Conservation (phyloP, 202 grass and related monocot genomes). For the Zoysia matrella region DNA sequence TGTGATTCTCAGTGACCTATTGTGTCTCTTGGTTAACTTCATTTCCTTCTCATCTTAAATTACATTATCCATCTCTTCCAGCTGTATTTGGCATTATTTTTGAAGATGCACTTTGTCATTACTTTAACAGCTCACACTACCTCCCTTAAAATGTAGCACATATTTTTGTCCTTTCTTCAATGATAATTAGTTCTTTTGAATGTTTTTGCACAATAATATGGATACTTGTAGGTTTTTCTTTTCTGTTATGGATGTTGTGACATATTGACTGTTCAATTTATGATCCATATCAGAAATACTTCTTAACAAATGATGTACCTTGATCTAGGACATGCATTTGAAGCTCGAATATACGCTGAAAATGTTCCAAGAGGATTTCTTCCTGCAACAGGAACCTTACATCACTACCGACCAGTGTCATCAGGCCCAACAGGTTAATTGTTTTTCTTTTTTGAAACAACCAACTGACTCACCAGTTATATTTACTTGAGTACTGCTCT, state of each 20-base stretch:
- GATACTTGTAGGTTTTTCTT: background rate
- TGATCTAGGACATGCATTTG: slow-evolving; percentile 91
- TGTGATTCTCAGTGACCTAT: background rate
- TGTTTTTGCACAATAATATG: slow-evolving; percentile 10
- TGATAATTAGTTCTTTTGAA: background rate
- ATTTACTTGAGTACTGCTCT: background rate
- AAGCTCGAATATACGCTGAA: slow-evolving; percentile 97
- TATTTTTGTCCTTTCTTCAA: background rate
- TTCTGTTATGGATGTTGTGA: background rate
- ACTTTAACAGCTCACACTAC: background rate
- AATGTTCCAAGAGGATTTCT: slow-evolving; percentile 98
- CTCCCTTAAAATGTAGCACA: background rate
- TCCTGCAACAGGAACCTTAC: slow-evolving; percentile 89
- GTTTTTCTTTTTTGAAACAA: no score
- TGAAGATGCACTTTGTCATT: background rate
- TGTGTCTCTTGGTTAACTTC: background rate
- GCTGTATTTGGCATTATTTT: background rate
- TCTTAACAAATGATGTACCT: slow-evolving; percentile 25
- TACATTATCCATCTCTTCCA: slow-evolving; percentile 20
- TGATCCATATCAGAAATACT: slow-evolving; percentile 9
- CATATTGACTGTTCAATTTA: slow-evolving; percentile 19
- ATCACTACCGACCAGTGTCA: slow-evolving; percentile 77
- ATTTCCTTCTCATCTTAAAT: slow-evolving; percentile 9
- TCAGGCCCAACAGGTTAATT: slow-evolving; percentile 60
- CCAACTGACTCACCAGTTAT: slow-evolving; percentile 15